Conservation (phyloP, 257 asterid genomes). For the Solanum virginianum region DNA sequence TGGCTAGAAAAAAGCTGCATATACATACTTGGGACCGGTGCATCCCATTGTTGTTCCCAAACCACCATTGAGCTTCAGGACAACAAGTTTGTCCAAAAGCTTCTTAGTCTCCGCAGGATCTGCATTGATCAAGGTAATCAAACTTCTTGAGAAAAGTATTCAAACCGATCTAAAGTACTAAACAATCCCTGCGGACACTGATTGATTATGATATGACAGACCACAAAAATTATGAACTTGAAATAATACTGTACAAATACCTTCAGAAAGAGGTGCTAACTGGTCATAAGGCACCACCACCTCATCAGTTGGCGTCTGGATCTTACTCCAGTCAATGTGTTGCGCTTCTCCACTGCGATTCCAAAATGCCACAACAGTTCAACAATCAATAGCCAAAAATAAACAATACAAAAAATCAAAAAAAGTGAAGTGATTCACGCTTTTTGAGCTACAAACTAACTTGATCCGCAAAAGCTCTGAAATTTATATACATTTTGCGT, state of each 20-base stretch:
- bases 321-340: conserved; percentile 31
- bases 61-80: conserved; percentile 96
- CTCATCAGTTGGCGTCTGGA: conserved; percentile 32
- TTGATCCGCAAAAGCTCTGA: background rate
- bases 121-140: conserved; percentile 17
- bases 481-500: background rate
- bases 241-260: conserved; percentile 11
- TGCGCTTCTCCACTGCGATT: conserved; percentile 25
- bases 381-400: background rate
- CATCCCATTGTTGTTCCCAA: conserved; percentile 99
- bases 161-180: background rate
- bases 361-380: background rate
- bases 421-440: background rate
- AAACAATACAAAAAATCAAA: background rate
- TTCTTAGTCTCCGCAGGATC: conserved; percentile 57
- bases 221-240: background rate
- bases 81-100: conserved; percentile 90
- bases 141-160: background rate
- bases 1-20: background rate
- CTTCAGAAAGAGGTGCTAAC: conserved; percentile 73
- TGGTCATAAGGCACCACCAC: conserved; percentile 26
- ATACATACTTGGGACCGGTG: conserved; percentile 90
- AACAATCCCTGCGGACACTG: background rate
- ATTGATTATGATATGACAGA: background rate
- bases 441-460: background rate